Percentiles rank a stretch among this genome's conserved stretches.
Evolutionary conservation across 257 asterid species (phyloP).

Genomic region (Perilla frutescens): DNA sequence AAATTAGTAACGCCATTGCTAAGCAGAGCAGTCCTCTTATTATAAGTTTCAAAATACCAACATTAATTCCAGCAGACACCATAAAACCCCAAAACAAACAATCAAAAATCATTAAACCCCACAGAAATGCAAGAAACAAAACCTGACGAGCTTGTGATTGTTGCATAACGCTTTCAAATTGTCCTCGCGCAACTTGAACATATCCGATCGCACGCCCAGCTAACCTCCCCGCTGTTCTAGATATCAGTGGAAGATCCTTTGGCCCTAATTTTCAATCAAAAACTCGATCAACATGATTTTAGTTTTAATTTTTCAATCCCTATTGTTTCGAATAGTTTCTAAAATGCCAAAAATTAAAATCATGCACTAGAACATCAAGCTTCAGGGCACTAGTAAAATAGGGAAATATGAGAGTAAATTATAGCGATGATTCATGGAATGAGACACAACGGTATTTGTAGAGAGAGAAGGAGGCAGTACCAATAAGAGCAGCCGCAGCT

Average conservation of each 20-base stretch:
- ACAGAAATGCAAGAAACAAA: conserved; percentile 11
- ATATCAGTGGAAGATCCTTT: conserved; percentile 78
- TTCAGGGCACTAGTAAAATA: neutral
- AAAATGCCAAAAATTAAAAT: neutral
- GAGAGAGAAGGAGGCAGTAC: conserved; percentile 41
- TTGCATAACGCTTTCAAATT: conserved; percentile 82
- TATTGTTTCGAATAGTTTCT: neutral
- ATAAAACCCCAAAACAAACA: conserved; percentile 1
- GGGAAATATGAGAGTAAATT: neutral
- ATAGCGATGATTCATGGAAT: neutral
- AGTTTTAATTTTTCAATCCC: neutral
- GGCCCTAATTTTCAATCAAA: conserved; percentile 60
- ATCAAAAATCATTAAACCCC: neutral
- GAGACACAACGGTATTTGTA: neutral
- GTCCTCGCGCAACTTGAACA: conserved; percentile 90
- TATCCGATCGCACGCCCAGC: conserved; percentile 87
- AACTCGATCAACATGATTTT: neutral
- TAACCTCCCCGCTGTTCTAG: conserved; percentile 81
- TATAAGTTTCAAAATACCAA: neutral
- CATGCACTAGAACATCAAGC: conserved; percentile 8
- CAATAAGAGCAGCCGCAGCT: conserved; percentile 80
- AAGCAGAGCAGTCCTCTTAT: neutral
- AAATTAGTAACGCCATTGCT: neutral
- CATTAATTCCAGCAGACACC: neutral
- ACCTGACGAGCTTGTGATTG: conserved; percentile 92